Evolutionary conservation across 2,329 filamentous ascomycete genomes (phyloP).

Genomic region (Colletotrichum liaoningense): DNA sequence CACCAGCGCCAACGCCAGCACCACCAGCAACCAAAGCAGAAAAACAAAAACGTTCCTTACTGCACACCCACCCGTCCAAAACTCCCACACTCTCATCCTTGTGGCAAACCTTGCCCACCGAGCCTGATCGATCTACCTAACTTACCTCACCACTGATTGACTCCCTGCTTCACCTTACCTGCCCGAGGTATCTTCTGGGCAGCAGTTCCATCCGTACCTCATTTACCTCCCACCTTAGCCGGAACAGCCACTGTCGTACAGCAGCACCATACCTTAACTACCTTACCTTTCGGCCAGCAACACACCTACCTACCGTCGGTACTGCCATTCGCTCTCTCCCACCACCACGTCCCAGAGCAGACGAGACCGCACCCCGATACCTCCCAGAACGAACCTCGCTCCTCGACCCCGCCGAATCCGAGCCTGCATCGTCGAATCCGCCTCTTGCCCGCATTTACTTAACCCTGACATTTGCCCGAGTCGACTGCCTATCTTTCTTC

Average conservation of each 20-base stretch:
- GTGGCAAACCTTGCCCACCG: conserved; percentile 31
- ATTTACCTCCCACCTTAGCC: conserved; percentile 16
- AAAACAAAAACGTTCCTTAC: conserved; percentile 10
- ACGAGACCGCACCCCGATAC: conserved; percentile 21
- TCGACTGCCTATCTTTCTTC: conserved; percentile 35
- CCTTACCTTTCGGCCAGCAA: conserved; percentile 2
- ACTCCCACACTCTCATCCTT: conserved; percentile 22
- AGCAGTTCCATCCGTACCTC: conserved; percentile 21
- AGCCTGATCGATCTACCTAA: conserved; percentile 10
- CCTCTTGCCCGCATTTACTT: conserved; percentile 26
- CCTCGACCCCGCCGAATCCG: conserved; percentile 36
- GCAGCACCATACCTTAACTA: background rate
- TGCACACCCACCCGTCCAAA: conserved; percentile 8
- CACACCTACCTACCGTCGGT: conserved; percentile 12
- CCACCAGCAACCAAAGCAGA: background rate
- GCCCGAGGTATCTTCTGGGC: conserved; percentile 11
- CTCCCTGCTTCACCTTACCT: conserved; percentile 17
- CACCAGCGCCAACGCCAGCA: background rate
- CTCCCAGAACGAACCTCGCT: conserved; percentile 14
- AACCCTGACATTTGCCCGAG: conserved; percentile 16
- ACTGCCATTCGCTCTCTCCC: conserved; percentile 14
- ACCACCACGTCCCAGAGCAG: conserved; percentile 4
- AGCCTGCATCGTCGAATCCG: conserved; percentile 35
- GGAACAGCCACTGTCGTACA: conserved; percentile 29
- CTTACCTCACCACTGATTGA: background rate